Percentiles rank a stretch among this genome's conserved stretches.
phyloP scores from a whole-genome alignment of 2,329 filamentous ascomycete genomes.

The Ophiocordyceps camponoti-rufipedis region DNA sequence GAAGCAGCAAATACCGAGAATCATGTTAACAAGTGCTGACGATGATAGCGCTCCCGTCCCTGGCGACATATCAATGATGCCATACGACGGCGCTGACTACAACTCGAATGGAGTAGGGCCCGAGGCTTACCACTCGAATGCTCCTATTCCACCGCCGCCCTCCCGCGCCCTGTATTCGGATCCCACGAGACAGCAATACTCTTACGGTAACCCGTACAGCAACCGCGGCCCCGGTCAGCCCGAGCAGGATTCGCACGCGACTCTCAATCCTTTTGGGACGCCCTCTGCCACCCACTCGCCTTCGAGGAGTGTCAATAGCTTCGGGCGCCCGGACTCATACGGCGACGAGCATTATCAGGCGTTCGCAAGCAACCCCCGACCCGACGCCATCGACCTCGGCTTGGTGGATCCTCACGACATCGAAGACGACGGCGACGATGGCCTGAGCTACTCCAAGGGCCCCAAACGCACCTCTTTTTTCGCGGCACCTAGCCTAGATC shows the following conservation, averaged over 20 bases:
- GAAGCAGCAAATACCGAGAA: conserved; percentile 13
- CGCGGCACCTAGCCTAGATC: conserved; percentile 29
- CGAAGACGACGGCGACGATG: conserved; percentile 77
- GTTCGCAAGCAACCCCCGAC: conserved; percentile 24
- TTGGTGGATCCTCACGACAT: conserved; percentile 64
- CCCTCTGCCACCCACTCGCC: conserved; percentile 20
- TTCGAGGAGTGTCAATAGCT: conserved; percentile 30
- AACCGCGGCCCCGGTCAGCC: conserved; percentile 2
- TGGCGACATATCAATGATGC: conserved; percentile 51
- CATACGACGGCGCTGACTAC: conserved; percentile 44
- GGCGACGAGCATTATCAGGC: conserved; percentile 50
- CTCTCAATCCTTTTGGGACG: conserved; percentile 19
- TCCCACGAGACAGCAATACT: conserved; percentile 4
- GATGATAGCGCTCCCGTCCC: conserved; percentile 45
- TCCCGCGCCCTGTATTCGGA: conserved; percentile 13
- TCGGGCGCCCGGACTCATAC: conserved; percentile 25
- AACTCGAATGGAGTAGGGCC: conserved; percentile 47
- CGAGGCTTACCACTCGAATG: conserved; percentile 33
- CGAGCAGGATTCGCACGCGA: conserved; percentile 24
- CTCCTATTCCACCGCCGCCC: conserved; percentile 18
- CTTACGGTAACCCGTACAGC: conserved; percentile 4
- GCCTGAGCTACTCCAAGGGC: conserved; percentile 36
- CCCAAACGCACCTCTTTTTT: conserved; percentile 38
- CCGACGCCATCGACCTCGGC: conserved; percentile 30
- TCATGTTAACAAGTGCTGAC: conserved; percentile 42